phyloP scores from a whole-genome alignment of 2,329 filamentous ascomycete genomes.

The Purpureocillium takamizusanense region DNA sequence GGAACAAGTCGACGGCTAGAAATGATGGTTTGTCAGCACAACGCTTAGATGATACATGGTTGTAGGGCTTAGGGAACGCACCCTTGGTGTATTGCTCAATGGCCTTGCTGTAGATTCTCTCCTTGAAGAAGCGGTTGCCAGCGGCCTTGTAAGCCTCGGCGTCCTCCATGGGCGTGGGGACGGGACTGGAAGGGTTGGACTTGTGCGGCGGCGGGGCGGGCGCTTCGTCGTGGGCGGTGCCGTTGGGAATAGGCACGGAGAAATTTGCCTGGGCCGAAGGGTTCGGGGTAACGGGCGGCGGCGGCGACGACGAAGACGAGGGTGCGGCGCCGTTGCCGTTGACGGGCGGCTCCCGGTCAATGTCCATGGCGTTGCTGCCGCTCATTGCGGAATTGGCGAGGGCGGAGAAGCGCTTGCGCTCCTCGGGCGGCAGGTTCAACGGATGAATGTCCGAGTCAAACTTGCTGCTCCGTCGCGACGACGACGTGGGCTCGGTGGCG shows the following conservation, averaged over 20 bases:
- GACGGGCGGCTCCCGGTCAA: conserved; percentile 52
- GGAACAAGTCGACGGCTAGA: conserved; percentile 78
- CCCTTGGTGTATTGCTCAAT: conserved; percentile 94
- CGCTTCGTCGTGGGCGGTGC: conserved; percentile 29
- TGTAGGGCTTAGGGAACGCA: conserved; percentile 30
- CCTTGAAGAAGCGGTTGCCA: conserved; percentile 96
- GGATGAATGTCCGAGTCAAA: conserved; percentile 70
- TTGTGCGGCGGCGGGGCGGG: conserved; percentile 67
- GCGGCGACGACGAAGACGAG: conserved; percentile 8
- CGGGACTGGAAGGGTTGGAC: conserved; percentile 51
- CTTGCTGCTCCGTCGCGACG: conserved; percentile 35
- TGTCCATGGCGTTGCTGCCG: conserved; percentile 62
- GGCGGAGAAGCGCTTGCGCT: conserved; percentile 67
- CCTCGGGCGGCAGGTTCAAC: conserved; percentile 81
- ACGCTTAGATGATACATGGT: no score
- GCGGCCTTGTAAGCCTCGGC: conserved; percentile 87
- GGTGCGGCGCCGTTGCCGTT: conserved; percentile 28
- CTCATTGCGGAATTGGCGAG: conserved; percentile 52
- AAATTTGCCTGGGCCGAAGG: conserved; percentile 33
- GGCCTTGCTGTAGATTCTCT: conserved; percentile 77
- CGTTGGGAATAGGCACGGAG: conserved; percentile 43
- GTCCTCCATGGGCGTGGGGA: conserved; percentile 53
- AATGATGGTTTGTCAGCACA: not conserved
- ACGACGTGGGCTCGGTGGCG: conserved; percentile 34
- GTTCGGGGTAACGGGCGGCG: conserved; percentile 42